Conservation (phyloP, 139 green algal genomes). For the Raphidocelis subcapitata region DNA sequence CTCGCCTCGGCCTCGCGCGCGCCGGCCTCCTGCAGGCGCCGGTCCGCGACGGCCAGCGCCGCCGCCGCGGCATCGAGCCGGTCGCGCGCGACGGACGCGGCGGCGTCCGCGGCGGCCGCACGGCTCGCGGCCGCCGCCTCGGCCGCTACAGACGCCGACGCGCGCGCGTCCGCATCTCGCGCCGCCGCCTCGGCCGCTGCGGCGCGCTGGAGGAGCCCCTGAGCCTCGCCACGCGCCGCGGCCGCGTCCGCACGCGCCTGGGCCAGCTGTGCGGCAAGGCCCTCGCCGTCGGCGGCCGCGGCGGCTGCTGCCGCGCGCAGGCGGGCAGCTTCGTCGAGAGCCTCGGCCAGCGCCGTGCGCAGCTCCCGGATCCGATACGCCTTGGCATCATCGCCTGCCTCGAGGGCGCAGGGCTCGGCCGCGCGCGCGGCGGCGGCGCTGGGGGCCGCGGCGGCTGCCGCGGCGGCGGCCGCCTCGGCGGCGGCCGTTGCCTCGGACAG, state of each 20-base stretch:
- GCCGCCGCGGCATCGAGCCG: neutral
- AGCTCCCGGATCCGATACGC: conserved; percentile 42
- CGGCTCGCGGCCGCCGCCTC: neutral
- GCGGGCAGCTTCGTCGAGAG: conserved; percentile 25
- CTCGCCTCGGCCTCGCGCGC: neutral
- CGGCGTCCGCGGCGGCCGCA: conserved; percentile 15
- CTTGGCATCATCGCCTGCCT: conserved; percentile 38
- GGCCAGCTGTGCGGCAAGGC: neutral
- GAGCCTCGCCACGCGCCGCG: too few relatives aligned
- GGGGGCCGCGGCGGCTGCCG: too few relatives aligned
- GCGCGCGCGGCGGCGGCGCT: too few relatives aligned
- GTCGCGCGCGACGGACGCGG: conserved; percentile 9
- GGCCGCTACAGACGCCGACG: too few relatives aligned
- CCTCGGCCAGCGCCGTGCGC: conserved; percentile 24
- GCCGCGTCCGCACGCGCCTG: neutral
- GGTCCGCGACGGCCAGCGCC: neutral
- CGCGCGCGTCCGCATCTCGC: too few relatives aligned
- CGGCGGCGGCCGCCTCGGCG: neutral
- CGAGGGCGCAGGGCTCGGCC: neutral
- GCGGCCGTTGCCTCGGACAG: conserved; percentile 1
- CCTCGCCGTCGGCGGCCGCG: neutral
- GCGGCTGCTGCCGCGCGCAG: neutral
- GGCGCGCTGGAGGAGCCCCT: too few relatives aligned
- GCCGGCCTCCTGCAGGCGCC: neutral
- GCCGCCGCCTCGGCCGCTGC: too few relatives aligned